phyloP scores from a whole-genome alignment of 257 asterid species.

The Nicotiana obtusifolia region DNA sequence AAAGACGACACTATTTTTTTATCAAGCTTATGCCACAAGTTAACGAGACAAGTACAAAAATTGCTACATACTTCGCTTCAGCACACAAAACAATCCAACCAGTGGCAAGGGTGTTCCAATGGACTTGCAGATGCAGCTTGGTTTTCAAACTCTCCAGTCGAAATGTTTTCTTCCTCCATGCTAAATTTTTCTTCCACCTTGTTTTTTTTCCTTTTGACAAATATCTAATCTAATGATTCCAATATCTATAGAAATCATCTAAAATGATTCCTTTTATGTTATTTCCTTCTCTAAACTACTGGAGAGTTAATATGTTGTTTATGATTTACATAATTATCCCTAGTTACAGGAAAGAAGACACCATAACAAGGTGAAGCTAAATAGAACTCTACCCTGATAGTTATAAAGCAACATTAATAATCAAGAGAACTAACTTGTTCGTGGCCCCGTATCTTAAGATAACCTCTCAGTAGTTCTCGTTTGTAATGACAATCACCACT shows the following conservation, averaged over 20 bases:
- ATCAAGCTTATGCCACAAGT: neutral
- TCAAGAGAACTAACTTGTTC: slow-evolving; percentile 51
- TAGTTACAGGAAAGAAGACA: neutral
- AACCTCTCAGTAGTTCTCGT: slow-evolving; percentile 80
- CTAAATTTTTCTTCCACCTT: too few relatives aligned
- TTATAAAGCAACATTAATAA: neutral
- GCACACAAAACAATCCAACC: neutral
- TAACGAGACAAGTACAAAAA: neutral
- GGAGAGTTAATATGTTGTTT: neutral
- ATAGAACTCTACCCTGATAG: neutral
- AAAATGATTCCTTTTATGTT: neutral
- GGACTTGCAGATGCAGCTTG: neutral
- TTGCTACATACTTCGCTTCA: neutral
- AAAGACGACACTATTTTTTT: neutral
- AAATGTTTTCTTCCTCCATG: neutral
- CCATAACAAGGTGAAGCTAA: too few relatives aligned
- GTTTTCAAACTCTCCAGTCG: neutral
- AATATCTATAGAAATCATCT: neutral
- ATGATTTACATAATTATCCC: neutral
- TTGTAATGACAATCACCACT: slow-evolving; percentile 93
- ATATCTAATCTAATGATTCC: too few relatives aligned
- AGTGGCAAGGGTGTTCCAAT: neutral
- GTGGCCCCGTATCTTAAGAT: slow-evolving; percentile 59
- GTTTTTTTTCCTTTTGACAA: too few relatives aligned
- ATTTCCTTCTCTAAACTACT: neutral